Evolutionary conservation across 176 grass and related monocot species (phyloP), one percentile per base, ranked within the genome.

Genomic region (Pharus latifolius): DNA sequence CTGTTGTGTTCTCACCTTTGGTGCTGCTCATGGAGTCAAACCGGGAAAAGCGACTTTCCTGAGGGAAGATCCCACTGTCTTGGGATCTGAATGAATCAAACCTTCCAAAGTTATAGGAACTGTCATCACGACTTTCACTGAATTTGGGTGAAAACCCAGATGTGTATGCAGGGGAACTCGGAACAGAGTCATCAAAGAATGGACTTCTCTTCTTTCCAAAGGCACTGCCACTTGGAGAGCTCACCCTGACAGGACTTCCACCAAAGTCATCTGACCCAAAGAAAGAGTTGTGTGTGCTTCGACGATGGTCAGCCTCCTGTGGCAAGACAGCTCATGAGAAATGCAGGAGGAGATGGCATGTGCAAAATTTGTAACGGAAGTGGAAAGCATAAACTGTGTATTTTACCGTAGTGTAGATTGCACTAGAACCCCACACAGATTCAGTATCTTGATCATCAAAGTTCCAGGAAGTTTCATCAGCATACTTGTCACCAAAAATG

Each of bases 111-210:
- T 85, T 91, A 40, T 80, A 85, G 40, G 72, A 68, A 67, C 74
- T 88, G 63, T 86, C 87, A 10, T 86, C 89, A 11, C 27, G 89
- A 7, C 59, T 66, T 63, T 69, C 85, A 58, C 79, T 80, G 19
- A 91, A 98, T 35, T 87, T 90, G 3, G 93, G 87, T 30, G 94
- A 85, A 52, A 84, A 85, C 52, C 89, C 80, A 63, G 89, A 79
- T 50, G 77, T 90, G 70, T 92, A 98, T 50, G 87, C 74, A 43
- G 95, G 95, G 50, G 95, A 88, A 60, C 90, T 94, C 37, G 95
- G 95, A 60, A 99, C 95, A 18, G 95, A 99, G 55, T 99, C 95
- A 14, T 99, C 95, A 60, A 94, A 99, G 75, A 99, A 99, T 70
- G 90, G 57, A 73, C 75, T 88, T 62, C 61, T 90, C 77, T 96